Percentiles rank a stretch among this genome's conserved stretches.
These are phyloP conservation scores for Laburnicola sp. DNA, from an alignment of 2,329 filamentous ascomycete species.

Conservation along the genomic window DNA sequence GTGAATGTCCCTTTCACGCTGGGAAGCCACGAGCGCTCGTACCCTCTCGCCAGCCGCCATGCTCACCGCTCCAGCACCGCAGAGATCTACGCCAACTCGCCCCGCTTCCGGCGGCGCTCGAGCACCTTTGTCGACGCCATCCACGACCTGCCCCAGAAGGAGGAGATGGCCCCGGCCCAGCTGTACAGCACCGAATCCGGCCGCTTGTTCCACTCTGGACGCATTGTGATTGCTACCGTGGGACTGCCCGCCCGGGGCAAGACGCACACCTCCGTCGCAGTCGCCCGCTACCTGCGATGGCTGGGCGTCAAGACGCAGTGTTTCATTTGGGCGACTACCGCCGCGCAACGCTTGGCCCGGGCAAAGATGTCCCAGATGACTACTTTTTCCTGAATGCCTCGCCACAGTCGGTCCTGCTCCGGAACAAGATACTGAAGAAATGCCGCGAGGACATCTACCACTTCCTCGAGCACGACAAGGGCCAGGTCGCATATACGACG, in stretches of 20 bases:
- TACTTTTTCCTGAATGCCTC: conserved; percentile 98
- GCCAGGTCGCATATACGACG: conserved; percentile 97
- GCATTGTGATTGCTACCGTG: conserved; percentile 96
- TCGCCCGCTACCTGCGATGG: conserved; percentile 94
- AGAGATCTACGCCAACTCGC: conserved; percentile 87
- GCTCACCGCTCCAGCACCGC: conserved; percentile 66
- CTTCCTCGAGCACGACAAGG: conserved; percentile 95
- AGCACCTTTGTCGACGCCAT: conserved; percentile 97
- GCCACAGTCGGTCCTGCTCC: conserved; percentile 84
- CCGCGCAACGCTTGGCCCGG: conserved; percentile 82
- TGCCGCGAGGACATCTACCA: conserved; percentile 96
- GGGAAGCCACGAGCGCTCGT: not conserved
- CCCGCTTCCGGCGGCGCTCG: conserved; percentile 86
- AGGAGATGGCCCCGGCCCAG: conserved; percentile 88
- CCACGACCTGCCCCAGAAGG: conserved; percentile 84
- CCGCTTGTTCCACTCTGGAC: conserved; percentile 91
- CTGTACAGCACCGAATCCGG: conserved; percentile 98
- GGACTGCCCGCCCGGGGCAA: conserved; percentile 93
- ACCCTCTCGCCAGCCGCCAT: not conserved
- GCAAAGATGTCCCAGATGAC: conserved; percentile 85
- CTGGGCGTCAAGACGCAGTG: conserved; percentile 97
- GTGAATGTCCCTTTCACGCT: conserved; percentile 9
- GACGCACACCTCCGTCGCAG: conserved; percentile 95
- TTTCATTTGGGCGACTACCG: conserved; percentile 98
- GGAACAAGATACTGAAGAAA: conserved; percentile 96